Evolutionary conservation across 257 asterid genomes (phyloP), one percentile per base, ranked within the genome.

Genomic region (Jacaranda copaia): DNA sequence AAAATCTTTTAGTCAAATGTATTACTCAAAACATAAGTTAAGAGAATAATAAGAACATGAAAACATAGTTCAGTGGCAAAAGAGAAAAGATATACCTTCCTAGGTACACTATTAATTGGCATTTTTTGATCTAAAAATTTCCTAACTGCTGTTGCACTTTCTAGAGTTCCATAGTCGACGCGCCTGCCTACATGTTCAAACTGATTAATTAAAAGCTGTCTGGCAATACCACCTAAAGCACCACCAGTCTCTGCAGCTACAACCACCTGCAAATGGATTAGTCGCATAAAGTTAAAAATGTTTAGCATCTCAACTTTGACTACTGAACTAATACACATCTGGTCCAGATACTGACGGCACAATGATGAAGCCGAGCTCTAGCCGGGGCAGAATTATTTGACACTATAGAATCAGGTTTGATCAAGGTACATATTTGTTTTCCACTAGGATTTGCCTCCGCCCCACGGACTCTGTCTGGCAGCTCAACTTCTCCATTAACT

Each of bases 381-480:
- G 97, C 83, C 20, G 96, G 89, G 63, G 81, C 79, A 78, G 96
- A 85, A 84, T 75, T 90, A 77, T 78, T 89, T 76, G 89, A 80
- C 68, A 81, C 60, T 36, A 84, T 86, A 53, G 91, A 81, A 43
- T 94, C 97, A 64, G 97, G 97, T 83, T 92, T 92, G 85, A 92
- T 88, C 86, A 86, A 70, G 32, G 86, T 85, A 19, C 93, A 59
- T 48, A 85, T 80, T 74, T 92, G 97, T 81, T 90, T 90, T 72
- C 97, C 97, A 81, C 94, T 92, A n/a, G 97, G 93, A 1, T 97
- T 90, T 68, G 98, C 98, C 85, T 92, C 97, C 13, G 98, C 90
- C 51, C 98, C 97, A 81, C 97, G 92, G 71, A 92, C 97, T 80
- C 98, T 88, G 75, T 94, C 97, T 7, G 97, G 97, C 52, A 86